These are phyloP conservation scores for Talaromyces stipitatus DNA, from an alignment of 495 filamentous ascomycete species.

Conservation along the genomic window DNA sequence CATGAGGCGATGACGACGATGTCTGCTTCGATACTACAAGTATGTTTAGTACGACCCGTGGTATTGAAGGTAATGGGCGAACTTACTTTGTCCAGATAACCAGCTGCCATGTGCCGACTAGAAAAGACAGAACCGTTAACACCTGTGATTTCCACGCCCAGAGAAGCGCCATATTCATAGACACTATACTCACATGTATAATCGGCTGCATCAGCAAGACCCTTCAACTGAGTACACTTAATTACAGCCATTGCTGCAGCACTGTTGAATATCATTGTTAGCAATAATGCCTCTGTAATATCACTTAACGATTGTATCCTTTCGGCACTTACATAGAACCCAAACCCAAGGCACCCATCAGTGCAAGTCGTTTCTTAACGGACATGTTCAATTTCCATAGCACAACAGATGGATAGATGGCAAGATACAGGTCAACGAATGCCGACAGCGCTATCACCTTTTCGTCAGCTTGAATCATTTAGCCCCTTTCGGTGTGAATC, in stretches of 20 bases:
- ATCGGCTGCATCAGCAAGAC: slow-evolving; percentile 25
- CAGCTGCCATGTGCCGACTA: slow-evolving; percentile 26
- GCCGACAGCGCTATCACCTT: slow-evolving; percentile 21
- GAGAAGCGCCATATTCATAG: no score
- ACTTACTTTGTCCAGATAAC: slow-evolving; percentile 31
- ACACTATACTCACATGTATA: slow-evolving; percentile 31
- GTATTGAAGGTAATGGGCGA: background rate
- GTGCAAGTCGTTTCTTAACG: slow-evolving; percentile 27
- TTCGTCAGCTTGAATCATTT: background rate
- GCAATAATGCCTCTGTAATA: background rate
- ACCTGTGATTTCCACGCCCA: no score
- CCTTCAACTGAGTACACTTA: slow-evolving; percentile 28
- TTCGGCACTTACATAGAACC: slow-evolving; percentile 24
- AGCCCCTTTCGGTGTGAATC: background rate
- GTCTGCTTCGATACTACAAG: slow-evolving; percentile 31
- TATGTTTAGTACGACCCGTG: background rate
- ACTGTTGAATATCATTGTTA: slow-evolving; percentile 9
- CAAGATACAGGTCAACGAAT: slow-evolving; percentile 27
- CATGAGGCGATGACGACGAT: slow-evolving; percentile 34
- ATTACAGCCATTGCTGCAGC: slow-evolving; percentile 27
- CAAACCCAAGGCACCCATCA: slow-evolving; percentile 27
- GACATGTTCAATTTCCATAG: slow-evolving; percentile 32
- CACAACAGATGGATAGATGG: slow-evolving; percentile 23
- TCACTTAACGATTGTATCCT: background rate
- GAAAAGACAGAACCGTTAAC: no score